A percentile compares a stretch with the other conserved stretches of the same genome.
Evolutionary conservation across 1,139 yeast species (phyloP).

Genomic region (Yamadazyma atmosphaerica): DNA sequence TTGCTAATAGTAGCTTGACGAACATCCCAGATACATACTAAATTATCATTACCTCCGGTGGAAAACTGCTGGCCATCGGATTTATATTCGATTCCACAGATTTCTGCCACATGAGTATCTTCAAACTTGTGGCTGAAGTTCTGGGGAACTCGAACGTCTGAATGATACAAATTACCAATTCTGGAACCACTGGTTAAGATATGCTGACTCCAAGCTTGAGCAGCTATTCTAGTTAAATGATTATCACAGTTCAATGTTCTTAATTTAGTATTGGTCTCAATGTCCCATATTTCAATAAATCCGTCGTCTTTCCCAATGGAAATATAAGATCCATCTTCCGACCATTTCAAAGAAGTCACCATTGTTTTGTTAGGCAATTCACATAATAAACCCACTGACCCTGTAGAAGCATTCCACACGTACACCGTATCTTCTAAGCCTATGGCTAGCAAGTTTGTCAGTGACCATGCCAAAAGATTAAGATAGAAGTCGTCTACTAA

Average conservation of each 20-base stretch:
- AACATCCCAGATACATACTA: slow-evolving; percentile 94
- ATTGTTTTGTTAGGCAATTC: slow-evolving; percentile 52
- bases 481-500: slow-evolving; percentile 89
- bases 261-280: slow-evolving; percentile 69
- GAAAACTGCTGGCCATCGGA: slow-evolving; percentile 83
- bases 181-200: slow-evolving; percentile 80
- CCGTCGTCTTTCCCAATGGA: slow-evolving; percentile 89
- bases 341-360: slow-evolving; percentile 85
- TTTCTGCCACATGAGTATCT: slow-evolving; percentile 73
- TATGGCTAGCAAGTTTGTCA: slow-evolving; percentile 79
- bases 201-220: slow-evolving; percentile 86
- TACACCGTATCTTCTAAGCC: slow-evolving; percentile 85
- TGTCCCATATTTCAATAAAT: slow-evolving; percentile 89
- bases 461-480: slow-evolving; percentile 87
- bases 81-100: slow-evolving; percentile 90
- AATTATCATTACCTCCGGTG: slow-evolving; percentile 92
- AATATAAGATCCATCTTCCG: slow-evolving; percentile 85
- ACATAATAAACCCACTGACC: slow-evolving; percentile 71
- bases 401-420: slow-evolving; percentile 90
- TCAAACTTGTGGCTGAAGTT: slow-evolving; percentile 65
- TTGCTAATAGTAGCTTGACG: slow-evolving; percentile 46
- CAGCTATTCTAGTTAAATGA: slow-evolving; percentile 66
- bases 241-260: slow-evolving; percentile 77
- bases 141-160: slow-evolving; percentile 86
- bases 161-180: slow-evolving; percentile 80